A percentile compares a stretch with the other conserved stretches of the same genome.
phyloP scores from a whole-genome alignment of 768 basidiomycete genomes.

The Udeniomyces megalosporus region DNA sequence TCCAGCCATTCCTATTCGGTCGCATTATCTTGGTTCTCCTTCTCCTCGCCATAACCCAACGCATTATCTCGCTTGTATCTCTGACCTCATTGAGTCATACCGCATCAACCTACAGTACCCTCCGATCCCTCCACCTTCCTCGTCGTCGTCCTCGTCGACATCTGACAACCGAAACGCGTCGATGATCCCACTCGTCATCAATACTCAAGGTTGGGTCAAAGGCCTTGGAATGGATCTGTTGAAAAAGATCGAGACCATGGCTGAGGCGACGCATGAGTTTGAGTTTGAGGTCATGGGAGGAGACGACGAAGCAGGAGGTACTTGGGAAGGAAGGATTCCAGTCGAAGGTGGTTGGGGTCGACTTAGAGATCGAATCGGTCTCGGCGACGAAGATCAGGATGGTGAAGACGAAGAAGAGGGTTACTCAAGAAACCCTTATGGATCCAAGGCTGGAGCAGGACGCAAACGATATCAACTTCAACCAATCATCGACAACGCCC shows the following conservation, averaged over 20 bases:
- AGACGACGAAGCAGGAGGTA: slow-evolving; percentile 1
- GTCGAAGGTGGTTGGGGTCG: slow-evolving; percentile 15
- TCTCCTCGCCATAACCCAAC: slow-evolving; percentile 63
- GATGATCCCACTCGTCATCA: slow-evolving; percentile 66
- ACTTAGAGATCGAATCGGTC: not conserved
- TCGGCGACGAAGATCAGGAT: not conserved
- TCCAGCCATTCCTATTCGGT: slow-evolving; percentile 47
- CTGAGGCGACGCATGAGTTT: slow-evolving; percentile 47
- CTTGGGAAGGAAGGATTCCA: slow-evolving; percentile 14
- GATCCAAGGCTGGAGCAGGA: not conserved
- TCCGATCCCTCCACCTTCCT: too few species aligned
- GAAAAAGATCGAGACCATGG: slow-evolving; percentile 47
- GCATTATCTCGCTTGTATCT: slow-evolving; percentile 54
- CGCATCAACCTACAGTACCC: slow-evolving; percentile 43
- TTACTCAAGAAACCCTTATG: too few species aligned
- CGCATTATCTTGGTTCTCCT: slow-evolving; percentile 68
- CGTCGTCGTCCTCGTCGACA: not conserved
- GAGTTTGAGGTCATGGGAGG: slow-evolving; percentile 20
- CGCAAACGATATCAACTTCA: slow-evolving; percentile 27
- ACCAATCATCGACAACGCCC: slow-evolving; percentile 36
- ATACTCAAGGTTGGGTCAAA: slow-evolving; percentile 95
- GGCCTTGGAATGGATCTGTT: slow-evolving; percentile 76
- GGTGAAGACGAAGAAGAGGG: not conserved
- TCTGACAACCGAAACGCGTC: not conserved
- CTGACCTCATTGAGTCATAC: slow-evolving; percentile 39